phyloP scores from a whole-genome alignment of 352 stramenopile genomes.

The Pythium periplocum region DNA sequence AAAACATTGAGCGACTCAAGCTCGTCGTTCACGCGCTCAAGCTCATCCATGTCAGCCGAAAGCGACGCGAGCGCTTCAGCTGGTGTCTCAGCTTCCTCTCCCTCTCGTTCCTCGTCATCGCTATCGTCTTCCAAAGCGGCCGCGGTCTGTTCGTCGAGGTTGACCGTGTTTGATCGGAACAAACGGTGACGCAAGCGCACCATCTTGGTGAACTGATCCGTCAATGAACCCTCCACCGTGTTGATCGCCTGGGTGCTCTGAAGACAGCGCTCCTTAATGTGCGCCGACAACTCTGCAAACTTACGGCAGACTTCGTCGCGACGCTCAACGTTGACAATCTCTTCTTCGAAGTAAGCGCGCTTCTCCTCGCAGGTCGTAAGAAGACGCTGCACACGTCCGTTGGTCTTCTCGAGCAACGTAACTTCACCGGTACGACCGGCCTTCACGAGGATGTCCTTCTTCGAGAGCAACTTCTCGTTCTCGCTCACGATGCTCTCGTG shows the following conservation, averaged over 20 bases:
- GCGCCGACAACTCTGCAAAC: slow-evolving; percentile 65
- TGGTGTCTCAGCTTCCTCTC: slow-evolving; percentile 15
- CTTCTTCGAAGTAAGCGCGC: slow-evolving; percentile 65
- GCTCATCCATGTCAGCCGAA: slow-evolving; percentile 72
- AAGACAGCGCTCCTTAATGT: slow-evolving; percentile 73
- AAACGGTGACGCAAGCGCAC: slow-evolving; percentile 59
- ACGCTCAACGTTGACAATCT: slow-evolving; percentile 69
- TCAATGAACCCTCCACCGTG: slow-evolving; percentile 61
- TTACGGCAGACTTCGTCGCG: slow-evolving; percentile 71
- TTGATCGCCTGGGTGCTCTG: slow-evolving; percentile 79
- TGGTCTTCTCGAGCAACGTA: slow-evolving; percentile 66
- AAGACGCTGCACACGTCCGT: slow-evolving; percentile 61
- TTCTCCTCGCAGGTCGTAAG: slow-evolving; percentile 70
- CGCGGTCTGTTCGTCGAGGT: slow-evolving; percentile 29
- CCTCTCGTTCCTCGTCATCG: slow-evolving; percentile 6
- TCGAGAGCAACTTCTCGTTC: slow-evolving; percentile 79
- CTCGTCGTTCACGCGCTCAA: slow-evolving; percentile 81
- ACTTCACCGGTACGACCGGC: slow-evolving; percentile 55
- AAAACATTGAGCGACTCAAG: slow-evolving; percentile 81
- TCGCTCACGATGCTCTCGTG: slow-evolving; percentile 61
- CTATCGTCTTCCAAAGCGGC: slow-evolving; percentile 15
- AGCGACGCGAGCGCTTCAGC: slow-evolving; percentile 34
- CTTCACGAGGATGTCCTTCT: slow-evolving; percentile 63
- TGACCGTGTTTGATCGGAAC: slow-evolving; percentile 55
- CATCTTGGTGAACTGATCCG: slow-evolving; percentile 79